Evolutionary conservation across 306 rosid species (phyloP), one percentile per base, ranked within the genome.

Genomic region (Cucurbita moschata): DNA sequence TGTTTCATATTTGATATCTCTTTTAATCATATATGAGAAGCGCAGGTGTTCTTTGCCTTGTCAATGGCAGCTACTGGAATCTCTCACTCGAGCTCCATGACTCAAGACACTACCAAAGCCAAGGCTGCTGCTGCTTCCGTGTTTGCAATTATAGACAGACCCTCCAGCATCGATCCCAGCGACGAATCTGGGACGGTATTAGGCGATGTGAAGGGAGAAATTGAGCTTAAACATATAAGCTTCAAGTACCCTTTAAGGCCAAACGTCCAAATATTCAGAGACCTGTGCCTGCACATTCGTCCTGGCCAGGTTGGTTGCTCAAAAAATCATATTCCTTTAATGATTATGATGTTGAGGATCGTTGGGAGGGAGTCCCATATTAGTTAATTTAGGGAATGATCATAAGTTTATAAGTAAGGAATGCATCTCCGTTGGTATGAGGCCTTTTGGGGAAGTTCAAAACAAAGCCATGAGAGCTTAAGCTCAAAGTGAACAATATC

Each of bases 161-260:
- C 57, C 43, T 73, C 77, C 14, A 54, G 40, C 15, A 73, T 73
- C 10, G 77, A 77, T 61, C 75, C 65, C 3, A 71, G 76, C 72
- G 68, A 60, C 6, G 57, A 71, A 21, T 23, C 70, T 10, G 81
- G 81, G 15, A 49, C 14, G 11, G n/a, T 59, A 19, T 30, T 77
- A 23, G 53, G 6, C 13, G 26, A 52, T 23, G 2, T 77, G 12
- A 77, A 39, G 5, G 73, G 81, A 38, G 72, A 60, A n/a, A 77
- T 71, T 14, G 72, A 77, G 52, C 58, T 77, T 42, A 26, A 50
- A 13, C 81, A 60, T 71, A 56, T 77, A n/a, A 59, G 63, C 54
- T 77, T 77, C 18, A 77, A 51, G 39, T 77, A 77, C 71, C 76
- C 76, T 26, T 59, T 55, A 3, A 71, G 81, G 23, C 81, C 81